Conservation (phyloP, 306 rosid genomes). For the Dalbergia cochinchinensis region DNA sequence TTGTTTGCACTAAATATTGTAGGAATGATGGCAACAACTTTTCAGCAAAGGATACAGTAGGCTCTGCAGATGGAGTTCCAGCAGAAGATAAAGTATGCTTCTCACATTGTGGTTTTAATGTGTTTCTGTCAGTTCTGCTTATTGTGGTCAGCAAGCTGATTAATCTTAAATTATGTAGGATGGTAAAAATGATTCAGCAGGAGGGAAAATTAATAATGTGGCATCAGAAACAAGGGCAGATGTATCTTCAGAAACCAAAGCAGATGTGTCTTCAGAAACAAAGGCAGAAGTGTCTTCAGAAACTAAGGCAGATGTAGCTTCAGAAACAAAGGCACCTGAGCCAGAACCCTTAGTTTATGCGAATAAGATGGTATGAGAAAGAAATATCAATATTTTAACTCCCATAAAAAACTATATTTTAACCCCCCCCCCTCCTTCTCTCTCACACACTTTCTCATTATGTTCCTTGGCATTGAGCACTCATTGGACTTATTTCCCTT, state of each 20-base stretch:
- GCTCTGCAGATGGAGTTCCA: conserved; percentile 63
- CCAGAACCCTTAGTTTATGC: conserved; percentile 70
- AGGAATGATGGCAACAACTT: conserved; percentile 59
- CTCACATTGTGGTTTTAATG: conserved; percentile 39
- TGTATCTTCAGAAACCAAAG: conserved; percentile 61
- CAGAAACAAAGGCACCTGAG: conserved; percentile 74
- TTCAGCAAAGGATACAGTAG: conserved; percentile 55
- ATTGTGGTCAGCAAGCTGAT: conserved; percentile 49
- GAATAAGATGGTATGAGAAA: conserved; percentile 70
- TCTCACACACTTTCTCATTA: background rate
- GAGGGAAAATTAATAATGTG: conserved; percentile 62
- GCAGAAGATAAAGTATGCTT: conserved; percentile 60
- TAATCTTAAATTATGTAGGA: conserved; percentile 58
- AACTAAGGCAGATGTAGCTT: conserved; percentile 60
- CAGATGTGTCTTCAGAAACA: conserved; percentile 65
- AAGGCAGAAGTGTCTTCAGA: conserved; percentile 63
- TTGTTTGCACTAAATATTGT: conserved; percentile 43
- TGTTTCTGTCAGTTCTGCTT: conserved; percentile 31
- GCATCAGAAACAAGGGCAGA: conserved; percentile 67
- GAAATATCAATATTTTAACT: conserved; percentile 33
- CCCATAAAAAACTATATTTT: conserved; percentile 3
- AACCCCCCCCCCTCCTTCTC: conserved; percentile 7
- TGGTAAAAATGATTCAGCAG: conserved; percentile 54
- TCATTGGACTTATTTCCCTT: conserved; percentile 34
- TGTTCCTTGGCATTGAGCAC: conserved; percentile 41